phyloP scores from a whole-genome alignment of 2,329 filamentous ascomycete species.

The Hypomyces perniciosus region DNA sequence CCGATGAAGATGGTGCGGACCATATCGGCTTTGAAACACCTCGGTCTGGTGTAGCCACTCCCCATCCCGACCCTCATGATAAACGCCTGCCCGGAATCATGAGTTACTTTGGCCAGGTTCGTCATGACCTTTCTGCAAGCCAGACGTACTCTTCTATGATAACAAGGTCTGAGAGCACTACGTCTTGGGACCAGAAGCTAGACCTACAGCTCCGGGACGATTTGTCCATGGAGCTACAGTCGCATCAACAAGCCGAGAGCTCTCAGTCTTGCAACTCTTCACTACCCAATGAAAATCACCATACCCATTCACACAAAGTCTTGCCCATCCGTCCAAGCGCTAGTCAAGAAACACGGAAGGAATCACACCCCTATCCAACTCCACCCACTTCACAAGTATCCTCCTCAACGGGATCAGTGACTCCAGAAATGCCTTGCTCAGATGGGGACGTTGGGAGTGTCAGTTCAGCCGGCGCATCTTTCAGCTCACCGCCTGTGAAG shows the following conservation, averaged over 20 bases:
- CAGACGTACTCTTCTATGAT: conserved; percentile 31
- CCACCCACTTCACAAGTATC: conserved; percentile 48
- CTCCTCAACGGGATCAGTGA: conserved; percentile 30
- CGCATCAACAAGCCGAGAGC: conserved; percentile 22
- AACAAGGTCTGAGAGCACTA: conserved; percentile 31
- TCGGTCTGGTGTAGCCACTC: conserved; percentile 85
- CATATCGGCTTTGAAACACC: conserved; percentile 81
- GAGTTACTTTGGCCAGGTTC: conserved; percentile 99
- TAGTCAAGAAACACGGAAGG: conserved; percentile 8
- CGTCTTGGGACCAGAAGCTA: conserved; percentile 19
- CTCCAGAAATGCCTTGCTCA: conserved; percentile 22
- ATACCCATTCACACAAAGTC: conserved; percentile 3
- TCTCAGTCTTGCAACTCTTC: conserved; percentile 19
- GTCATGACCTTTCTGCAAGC: conserved; percentile 68
- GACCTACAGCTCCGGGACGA: conserved; percentile 20
- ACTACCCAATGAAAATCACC: conserved; percentile 14
- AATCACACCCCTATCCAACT: conserved; percentile 45
- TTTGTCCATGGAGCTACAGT: conserved; percentile 27
- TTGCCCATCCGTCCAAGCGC: conserved; percentile 8
- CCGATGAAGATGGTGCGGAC: conserved; percentile 67
- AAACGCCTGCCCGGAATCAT: conserved; percentile 94
- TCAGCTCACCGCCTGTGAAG: conserved; percentile 9
- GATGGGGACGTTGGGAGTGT: conserved; percentile 19
- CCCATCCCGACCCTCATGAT: conserved; percentile 87
- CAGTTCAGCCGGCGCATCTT: conserved; percentile 17